These are phyloP conservation scores for Thermothelomyces thermophilus DNA, from an alignment of 2,329 filamentous ascomycete species.

Conservation along the genomic window DNA sequence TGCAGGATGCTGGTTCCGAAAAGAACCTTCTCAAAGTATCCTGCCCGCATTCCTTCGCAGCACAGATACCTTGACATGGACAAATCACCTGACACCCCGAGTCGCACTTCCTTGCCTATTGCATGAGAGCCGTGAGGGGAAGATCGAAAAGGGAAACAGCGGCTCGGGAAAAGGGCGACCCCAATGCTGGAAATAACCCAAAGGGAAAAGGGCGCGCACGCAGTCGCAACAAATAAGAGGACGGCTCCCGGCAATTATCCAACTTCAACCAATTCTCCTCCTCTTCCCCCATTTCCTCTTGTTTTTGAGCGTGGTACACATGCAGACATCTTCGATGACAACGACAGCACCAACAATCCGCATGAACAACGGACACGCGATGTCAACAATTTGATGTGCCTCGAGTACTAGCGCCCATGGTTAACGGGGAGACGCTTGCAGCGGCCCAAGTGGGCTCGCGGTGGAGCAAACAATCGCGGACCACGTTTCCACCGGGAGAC, in stretches of 20 bases:
- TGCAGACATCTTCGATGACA: neutral
- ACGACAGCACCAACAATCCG: neutral
- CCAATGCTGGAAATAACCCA: constrained; percentile 1
- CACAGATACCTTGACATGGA: neutral
- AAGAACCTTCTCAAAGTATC: neutral
- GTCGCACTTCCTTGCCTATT: neutral
- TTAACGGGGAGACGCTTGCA: constrained; percentile 11
- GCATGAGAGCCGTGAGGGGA: constrained; percentile 12
- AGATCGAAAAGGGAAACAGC: constrained; percentile 7
- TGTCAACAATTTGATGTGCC: constrained; percentile 1
- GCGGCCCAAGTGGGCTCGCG: constrained; percentile 7
- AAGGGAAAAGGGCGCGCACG: neutral
- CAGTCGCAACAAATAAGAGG: constrained; percentile 11
- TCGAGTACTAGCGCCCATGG: neutral
- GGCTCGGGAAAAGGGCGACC: neutral
- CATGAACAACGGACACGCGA: neutral
- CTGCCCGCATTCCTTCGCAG: neutral
- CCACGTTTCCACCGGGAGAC: constrained; percentile 2
- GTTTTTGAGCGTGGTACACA: neutral
- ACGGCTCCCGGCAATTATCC: neutral
- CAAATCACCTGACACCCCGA: constrained; percentile 1
- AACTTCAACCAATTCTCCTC: neutral
- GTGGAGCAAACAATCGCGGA: constrained; percentile 6
- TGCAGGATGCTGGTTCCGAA: neutral
- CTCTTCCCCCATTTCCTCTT: neutral